Evolutionary conservation across 139 green algal genomes (phyloP).

Genomic region (Chlorokybus atmophyticus): DNA sequence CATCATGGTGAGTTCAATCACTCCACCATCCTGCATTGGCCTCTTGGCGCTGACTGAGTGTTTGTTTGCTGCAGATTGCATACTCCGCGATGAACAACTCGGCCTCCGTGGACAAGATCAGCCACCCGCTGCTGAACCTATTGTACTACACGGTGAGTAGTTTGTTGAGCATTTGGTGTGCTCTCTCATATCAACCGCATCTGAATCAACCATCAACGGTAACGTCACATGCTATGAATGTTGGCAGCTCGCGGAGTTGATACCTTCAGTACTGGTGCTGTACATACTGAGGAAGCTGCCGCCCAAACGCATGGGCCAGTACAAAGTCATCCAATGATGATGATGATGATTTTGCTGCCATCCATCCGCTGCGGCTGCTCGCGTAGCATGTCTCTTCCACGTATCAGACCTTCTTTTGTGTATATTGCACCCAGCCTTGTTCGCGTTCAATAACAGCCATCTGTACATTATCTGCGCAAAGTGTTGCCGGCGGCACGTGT

Average conservation of each 20-base stretch:
- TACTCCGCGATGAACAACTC: constrained; percentile 20
- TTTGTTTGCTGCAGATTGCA: constrained; percentile 19
- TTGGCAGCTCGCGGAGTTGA: constrained; percentile 45
- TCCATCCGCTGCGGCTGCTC: too few species aligned
- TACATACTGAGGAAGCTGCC: constrained; percentile 85
- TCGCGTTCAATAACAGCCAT: too few species aligned
- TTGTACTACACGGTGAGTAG: constrained; percentile 60
- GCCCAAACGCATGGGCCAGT: constrained; percentile 31
- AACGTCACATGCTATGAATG: too few species aligned
- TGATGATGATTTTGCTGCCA: constrained; percentile 1
- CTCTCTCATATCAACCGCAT: neutral
- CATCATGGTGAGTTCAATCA: constrained; percentile 21
- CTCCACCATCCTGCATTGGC: too few species aligned
- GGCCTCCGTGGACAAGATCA: constrained; percentile 45
- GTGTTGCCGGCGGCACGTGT: too few species aligned
- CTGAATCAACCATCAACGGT: too few species aligned
- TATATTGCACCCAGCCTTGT: too few species aligned
- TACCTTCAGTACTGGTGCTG: constrained; percentile 68
- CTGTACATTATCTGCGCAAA: too few species aligned
- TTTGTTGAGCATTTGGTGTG: neutral
- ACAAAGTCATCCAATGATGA: constrained; percentile 2
- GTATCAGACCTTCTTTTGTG: too few species aligned
- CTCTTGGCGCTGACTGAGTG: too few species aligned
- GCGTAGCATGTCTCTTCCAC: too few species aligned
- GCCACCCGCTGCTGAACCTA: constrained; percentile 65